phyloP scores from a whole-genome alignment of 805 yeast genomes.

The Priceomyces melissophilus region DNA sequence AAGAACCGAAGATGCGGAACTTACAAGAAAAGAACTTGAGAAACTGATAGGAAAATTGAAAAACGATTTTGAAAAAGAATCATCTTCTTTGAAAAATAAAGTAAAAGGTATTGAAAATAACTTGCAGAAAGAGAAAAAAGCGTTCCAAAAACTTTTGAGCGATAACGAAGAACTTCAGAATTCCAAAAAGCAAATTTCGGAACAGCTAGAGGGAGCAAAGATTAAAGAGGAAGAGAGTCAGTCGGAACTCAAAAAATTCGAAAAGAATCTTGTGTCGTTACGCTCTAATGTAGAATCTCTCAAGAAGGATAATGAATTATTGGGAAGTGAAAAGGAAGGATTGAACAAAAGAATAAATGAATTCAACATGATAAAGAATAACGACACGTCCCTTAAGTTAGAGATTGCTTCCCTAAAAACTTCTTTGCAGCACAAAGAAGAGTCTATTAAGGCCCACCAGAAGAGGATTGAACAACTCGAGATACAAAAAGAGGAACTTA shows the following conservation, averaged over 20 bases:
- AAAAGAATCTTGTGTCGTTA: slow-evolving; percentile 5
- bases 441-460: slow-evolving; percentile 35
- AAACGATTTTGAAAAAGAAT: slow-evolving; percentile 1
- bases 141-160: slow-evolving; percentile 1
- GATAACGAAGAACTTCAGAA: not conserved
- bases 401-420: slow-evolving; percentile 47
- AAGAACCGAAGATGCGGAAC: not conserved
- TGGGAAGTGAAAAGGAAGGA: slow-evolving; percentile 36
- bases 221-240: slow-evolving; percentile 3
- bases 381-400: slow-evolving; percentile 44
- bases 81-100: not conserved
- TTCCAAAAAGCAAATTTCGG: slow-evolving; percentile 14
- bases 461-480: slow-evolving; percentile 32
- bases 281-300: too few relatives aligned
- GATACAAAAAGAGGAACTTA: slow-evolving; percentile 37
- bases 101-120: slow-evolving; percentile 3
- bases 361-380: slow-evolving; percentile 25
- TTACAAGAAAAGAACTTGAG: not conserved
- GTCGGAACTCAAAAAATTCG: slow-evolving; percentile 10
- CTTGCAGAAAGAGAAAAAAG: not conserved
- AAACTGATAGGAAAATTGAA: not conserved
- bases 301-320: slow-evolving; percentile 20
- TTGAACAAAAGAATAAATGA: slow-evolving; percentile 31
- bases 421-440: slow-evolving; percentile 44
- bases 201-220: slow-evolving; percentile 13